Base-by-base conservation (phyloP, 2,329 filamentous ascomycete genomes). In the Fusarium acutatum region DNA sequence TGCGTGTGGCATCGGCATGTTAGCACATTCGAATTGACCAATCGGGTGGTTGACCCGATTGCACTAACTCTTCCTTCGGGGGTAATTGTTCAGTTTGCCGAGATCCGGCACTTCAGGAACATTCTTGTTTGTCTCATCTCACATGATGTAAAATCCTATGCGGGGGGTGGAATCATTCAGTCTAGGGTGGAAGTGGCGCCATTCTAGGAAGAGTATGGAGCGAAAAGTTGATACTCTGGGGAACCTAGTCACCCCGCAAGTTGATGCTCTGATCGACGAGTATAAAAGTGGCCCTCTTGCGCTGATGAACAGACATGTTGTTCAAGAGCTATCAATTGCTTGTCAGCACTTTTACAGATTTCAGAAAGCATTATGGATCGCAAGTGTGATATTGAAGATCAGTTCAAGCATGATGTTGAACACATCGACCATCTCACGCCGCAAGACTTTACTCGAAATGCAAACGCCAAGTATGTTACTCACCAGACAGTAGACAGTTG, bases 401-500 rank as follows among this genome's bases (percentile, higher is more conserved):
- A 37, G 15, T 49, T 72, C 59, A 67, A 72, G 53, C 50, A 54
- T 12, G 57, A 70, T 47, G 67, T 76, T 57, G 63, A 75, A 38
- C 70, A 79, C 50, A 61, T 72, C 11, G 73, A 73, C 24, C 63
- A 75, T 43, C 35, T 64, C 11, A 46, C 49, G 3, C 13, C 61
- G 26, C 43, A 63, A 6, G 77, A 80, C 50, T 80, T 81, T 52
- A 59, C 72, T 22, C 75, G 73, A 30, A 82, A 82, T 67, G 66
- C 81, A 13, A 79, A 81, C 26, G 80, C 80, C 14, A 81, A 77
- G 80, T 65, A 67, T 78, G 49, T 34, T 57, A 1, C 14, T 37
- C 14, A 11, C 4, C 30, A 5, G 3, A 4, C 24, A 10, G 18
- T 18, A 18, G 14, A 24, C 14, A 18, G 2, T 12, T 26, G 15